Conservation (phyloP, 73 alveolate species). For the Paramecium primaurelia region DNA sequence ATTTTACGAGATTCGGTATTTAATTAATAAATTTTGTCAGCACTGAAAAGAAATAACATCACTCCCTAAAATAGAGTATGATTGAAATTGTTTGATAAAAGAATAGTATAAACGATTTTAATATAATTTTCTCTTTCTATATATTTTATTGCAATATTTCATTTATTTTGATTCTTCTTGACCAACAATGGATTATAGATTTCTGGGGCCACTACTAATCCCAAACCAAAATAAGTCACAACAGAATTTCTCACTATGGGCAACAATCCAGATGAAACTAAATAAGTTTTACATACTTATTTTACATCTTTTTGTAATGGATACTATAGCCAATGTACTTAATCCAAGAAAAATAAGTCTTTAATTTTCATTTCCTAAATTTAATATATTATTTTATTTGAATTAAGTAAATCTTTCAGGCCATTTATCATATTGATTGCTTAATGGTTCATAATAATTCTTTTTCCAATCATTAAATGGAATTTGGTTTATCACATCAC, state of each 20-base stretch:
- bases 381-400: neutral
- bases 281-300: neutral
- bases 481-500: neutral
- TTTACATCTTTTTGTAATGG: neutral
- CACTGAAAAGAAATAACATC: no score
- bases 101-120: no score
- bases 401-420: neutral
- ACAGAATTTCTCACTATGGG: slow-evolving; percentile 52
- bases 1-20: no score
- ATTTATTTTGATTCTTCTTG: neutral
- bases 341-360: neutral
- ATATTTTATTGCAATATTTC: neutral
- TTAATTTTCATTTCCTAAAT: slow-evolving; percentile 2
- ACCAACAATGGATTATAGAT: slow-evolving; percentile 54
- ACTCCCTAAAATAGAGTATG: no score
- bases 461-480: neutral
- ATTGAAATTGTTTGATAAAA: no score
- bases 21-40: no score
- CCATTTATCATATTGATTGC: neutral
- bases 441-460: neutral
- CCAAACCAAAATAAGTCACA: slow-evolving; percentile 54
- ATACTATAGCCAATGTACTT: slow-evolving; percentile 12
- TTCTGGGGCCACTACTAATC: slow-evolving; percentile 55
- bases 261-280: neutral
- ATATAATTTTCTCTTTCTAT: no score